Percentiles rank a stretch among this genome's conserved stretches.
Evolutionary conservation across 2,329 filamentous ascomycete genomes (phyloP).

Genomic region (Penicillium sp.): DNA sequence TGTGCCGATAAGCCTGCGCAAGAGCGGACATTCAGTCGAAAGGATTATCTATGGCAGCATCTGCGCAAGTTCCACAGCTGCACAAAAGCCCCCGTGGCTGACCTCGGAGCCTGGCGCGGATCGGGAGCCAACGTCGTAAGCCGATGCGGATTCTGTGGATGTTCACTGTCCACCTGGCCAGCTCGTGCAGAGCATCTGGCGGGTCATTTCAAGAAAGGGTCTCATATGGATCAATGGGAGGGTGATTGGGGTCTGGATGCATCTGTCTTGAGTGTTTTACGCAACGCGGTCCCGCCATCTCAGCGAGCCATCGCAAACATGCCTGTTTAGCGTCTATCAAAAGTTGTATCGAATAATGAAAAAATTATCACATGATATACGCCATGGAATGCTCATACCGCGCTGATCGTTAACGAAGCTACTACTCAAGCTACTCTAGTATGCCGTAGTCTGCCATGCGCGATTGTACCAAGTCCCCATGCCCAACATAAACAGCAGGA

Average conservation of each 20-base stretch:
- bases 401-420: conserved; percentile 5
- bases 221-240: conserved; percentile 54
- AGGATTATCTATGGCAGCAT: conserved; percentile 58
- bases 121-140: conserved; percentile 51
- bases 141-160: conserved; percentile 54
- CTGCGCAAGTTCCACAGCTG: conserved; percentile 54
- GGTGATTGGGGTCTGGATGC: conserved; percentile 52
- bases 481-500: conserved; percentile 47
- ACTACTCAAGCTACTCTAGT: background rate
- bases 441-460: conserved; percentile 26
- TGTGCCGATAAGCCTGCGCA: conserved; percentile 51
- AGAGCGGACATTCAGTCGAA: conserved; percentile 56
- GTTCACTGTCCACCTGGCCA: conserved; percentile 50
- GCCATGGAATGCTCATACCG: conserved; percentile 3
- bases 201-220: conserved; percentile 54
- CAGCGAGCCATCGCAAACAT: conserved; percentile 9
- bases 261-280: conserved; percentile 30
- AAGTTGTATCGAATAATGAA: conserved; percentile 1
- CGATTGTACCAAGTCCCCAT: conserved; percentile 42
- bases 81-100: conserved; percentile 48
- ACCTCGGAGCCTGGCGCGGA: conserved; percentile 56
- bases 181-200: conserved; percentile 54
- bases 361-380: background rate
- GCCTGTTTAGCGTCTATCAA: background rate
- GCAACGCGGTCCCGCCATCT: conserved; percentile 35